A percentile compares a stretch with the other conserved stretches of the same genome.
These are phyloP conservation scores for Amanita inopinata DNA, from an alignment of 768 basidiomycete species.

Conservation along the genomic window DNA sequence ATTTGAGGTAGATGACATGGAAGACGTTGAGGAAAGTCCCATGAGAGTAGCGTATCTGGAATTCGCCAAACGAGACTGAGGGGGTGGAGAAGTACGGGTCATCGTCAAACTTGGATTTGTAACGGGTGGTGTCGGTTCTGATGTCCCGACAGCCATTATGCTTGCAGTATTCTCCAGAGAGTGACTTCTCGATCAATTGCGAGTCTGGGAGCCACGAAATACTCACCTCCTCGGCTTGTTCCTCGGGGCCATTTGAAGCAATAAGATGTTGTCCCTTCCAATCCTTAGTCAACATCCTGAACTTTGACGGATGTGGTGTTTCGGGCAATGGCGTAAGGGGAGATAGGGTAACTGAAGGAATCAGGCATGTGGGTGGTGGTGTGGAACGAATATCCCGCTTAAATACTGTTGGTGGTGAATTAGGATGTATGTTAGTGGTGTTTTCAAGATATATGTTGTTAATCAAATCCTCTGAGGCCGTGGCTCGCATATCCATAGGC, in stretches of 20 bases:
- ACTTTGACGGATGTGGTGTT: constrained; percentile 27
- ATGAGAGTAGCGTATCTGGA: not conserved
- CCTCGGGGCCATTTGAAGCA: not conserved
- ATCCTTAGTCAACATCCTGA: not conserved
- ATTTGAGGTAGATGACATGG: not conserved
- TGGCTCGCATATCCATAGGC: not conserved
- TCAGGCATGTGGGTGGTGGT: not conserved
- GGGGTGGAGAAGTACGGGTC: not conserved
- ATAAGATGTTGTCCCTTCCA: no score
- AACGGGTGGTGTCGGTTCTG: not conserved
- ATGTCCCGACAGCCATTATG: not conserved
- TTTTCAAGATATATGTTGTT: not conserved
- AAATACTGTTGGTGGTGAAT: not conserved
- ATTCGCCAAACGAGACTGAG: not conserved
- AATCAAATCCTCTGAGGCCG: not conserved
- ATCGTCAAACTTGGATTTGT: not conserved
- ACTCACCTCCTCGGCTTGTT: not conserved
- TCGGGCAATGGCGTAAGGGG: constrained; percentile 41
- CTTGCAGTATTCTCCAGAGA: not conserved
- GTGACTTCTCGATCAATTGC: not conserved
- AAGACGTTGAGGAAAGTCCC: not conserved
- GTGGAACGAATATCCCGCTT: not conserved
- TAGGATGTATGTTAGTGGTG: not conserved
- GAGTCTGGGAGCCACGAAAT: not conserved
- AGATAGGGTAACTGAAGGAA: constrained; percentile 13